Conservation (phyloP, 345 rosid species). For the Rubroshorea leprosula region DNA sequence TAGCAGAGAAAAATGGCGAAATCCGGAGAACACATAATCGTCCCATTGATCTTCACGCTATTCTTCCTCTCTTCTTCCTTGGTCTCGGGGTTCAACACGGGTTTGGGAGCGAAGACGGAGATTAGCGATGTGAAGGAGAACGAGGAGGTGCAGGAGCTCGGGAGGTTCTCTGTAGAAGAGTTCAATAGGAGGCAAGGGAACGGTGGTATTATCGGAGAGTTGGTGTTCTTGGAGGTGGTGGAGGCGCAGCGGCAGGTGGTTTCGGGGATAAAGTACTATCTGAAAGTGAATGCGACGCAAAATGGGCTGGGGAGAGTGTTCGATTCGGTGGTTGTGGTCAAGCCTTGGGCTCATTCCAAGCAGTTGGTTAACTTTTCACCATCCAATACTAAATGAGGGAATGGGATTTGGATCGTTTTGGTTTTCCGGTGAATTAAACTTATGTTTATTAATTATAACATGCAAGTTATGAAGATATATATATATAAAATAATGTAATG, state of each 20-base stretch:
- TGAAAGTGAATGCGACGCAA: slow-evolving; percentile 42
- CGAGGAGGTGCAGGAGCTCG: slow-evolving; percentile 63
- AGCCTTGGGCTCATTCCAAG: slow-evolving; percentile 58
- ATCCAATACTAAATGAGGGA: no score
- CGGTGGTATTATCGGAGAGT: slow-evolving; percentile 13
- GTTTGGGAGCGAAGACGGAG: slow-evolving; percentile 50
- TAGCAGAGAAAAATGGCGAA: no score
- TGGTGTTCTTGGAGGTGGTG: slow-evolving; percentile 41
- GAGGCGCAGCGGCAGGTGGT: slow-evolving; percentile 75
- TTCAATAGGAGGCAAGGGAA: slow-evolving; percentile 43
- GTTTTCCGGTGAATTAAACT: no score
- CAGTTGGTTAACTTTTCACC: slow-evolving; percentile 48
- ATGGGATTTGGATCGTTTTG: no score
- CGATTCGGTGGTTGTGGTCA: slow-evolving; percentile 55
- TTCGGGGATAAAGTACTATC: slow-evolving; percentile 57
- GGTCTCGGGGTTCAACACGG: slow-evolving; percentile 11
- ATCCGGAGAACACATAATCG: no score
- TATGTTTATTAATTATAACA: no score
- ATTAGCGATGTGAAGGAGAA: slow-evolving; percentile 43
- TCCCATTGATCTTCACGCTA: no score
- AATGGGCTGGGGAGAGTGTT: slow-evolving; percentile 31
- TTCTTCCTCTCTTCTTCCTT: neutral
- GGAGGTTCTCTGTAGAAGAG: slow-evolving; percentile 66
- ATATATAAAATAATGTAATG: no score
- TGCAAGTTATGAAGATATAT: no score